Conservation (phyloP, 208 protist species). For the Sergeia podlipaevii region DNA sequence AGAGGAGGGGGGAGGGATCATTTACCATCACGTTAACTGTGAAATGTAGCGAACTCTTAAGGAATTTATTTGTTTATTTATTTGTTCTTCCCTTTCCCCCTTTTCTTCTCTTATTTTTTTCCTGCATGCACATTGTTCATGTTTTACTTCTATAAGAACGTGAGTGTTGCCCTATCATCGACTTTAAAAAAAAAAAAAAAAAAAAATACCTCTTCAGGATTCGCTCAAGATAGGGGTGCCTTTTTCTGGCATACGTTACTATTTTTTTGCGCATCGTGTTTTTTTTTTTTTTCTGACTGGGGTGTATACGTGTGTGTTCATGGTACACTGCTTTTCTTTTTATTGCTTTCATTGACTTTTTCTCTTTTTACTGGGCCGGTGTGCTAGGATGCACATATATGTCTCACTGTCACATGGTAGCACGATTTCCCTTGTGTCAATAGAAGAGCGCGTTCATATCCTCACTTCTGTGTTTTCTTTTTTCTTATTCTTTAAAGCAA, state of each 20-base stretch:
- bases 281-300: constrained; percentile 12
- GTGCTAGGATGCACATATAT: constrained; percentile 2
- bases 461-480: constrained; percentile 10
- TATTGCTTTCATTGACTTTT: constrained; percentile 3
- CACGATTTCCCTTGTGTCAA: too few relatives aligned
- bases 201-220: not conserved
- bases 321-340: constrained; percentile 2
- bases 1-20: too few relatives aligned
- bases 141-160: too few relatives aligned
- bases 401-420: not conserved
- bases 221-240: not conserved
- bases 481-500: not conserved
- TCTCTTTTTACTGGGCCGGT: too few relatives aligned
- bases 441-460: too few relatives aligned
- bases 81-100: not conserved
- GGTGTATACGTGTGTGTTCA: not conserved
- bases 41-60: too few relatives aligned
- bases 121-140: too few relatives aligned
- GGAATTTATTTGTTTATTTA: not conserved
- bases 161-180: too few relatives aligned
- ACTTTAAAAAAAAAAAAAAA: constrained; percentile 3
- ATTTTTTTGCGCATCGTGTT: constrained; percentile 2
- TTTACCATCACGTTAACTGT: constrained; percentile 3
- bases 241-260: constrained; percentile 13
- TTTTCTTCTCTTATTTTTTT: not conserved